phyloP scores from a whole-genome alignment of 164 flowering plant genomes.

The Vitis cinerea region DNA sequence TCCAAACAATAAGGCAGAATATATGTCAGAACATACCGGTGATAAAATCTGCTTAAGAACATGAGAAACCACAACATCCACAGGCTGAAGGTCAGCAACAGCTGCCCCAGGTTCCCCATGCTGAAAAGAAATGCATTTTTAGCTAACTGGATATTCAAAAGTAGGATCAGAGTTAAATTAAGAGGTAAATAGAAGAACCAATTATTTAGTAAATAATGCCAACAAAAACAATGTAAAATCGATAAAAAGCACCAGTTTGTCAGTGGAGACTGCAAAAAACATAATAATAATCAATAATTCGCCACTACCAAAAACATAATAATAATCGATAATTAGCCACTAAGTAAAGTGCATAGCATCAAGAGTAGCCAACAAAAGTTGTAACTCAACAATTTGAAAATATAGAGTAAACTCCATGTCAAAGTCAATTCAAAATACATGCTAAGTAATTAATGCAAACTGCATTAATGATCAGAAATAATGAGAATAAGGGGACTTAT shows the following conservation, averaged over 20 bases:
- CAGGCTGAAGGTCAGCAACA: constrained; percentile 76
- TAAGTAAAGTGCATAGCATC: not conserved
- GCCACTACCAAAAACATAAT: too few species aligned
- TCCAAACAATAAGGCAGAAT: too few species aligned
- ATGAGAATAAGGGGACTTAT: not conserved
- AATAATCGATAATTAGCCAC: too few species aligned
- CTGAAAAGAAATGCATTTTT: constrained; percentile 39
- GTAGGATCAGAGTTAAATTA: too few species aligned
- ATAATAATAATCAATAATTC: too few species aligned
- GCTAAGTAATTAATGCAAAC: not conserved
- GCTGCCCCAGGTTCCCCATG: constrained; percentile 99
- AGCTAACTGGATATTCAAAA: not conserved
- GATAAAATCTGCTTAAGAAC: constrained; percentile 82
- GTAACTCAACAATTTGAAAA: not conserved
- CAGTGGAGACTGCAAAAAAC: not conserved
- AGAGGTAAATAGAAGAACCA: too few species aligned
- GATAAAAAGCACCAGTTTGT: not conserved
- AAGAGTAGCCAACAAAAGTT: not conserved
- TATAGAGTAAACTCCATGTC: not conserved
- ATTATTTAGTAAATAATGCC: too few species aligned
- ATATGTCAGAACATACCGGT: constrained; percentile 31
- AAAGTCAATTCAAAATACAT: not conserved
- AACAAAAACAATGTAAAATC: too few species aligned
- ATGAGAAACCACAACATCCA: constrained; percentile 83
- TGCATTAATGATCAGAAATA: not conserved